Conservation (phyloP, 192 early-diverging fungal species). For the Phlyctochytrium planicorne region DNA sequence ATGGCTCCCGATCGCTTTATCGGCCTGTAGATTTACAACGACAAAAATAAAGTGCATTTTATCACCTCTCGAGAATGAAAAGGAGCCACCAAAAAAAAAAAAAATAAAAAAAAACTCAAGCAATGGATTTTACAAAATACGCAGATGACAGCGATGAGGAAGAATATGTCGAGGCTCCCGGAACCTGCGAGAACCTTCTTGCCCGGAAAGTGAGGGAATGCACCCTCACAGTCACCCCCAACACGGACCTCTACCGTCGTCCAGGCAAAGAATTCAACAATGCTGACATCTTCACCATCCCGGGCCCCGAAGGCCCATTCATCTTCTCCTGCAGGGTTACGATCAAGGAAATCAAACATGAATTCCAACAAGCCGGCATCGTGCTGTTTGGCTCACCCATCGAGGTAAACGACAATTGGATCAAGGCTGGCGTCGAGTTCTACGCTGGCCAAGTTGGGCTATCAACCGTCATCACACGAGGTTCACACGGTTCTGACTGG, state of each 20-base stretch:
- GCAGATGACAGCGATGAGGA: no score
- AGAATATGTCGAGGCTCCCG: no score
- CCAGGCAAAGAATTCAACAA: slow-evolving; percentile 19
- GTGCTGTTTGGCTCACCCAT: slow-evolving; percentile 2
- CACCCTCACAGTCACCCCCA: neutral
- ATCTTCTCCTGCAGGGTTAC: neutral
- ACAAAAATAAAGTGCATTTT: no score
- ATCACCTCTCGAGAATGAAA: no score
- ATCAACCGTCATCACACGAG: slow-evolving; percentile 16
- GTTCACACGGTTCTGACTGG: slow-evolving; percentile 12
- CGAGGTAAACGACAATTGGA: slow-evolving; percentile 15
- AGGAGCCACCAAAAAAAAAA: no score
- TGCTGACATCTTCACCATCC: neutral
- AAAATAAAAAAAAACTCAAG: no score
- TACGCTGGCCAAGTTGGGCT: neutral
- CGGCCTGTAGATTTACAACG: no score
- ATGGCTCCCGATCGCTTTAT: no score
- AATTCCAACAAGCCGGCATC: slow-evolving; percentile 21
- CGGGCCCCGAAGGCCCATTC: slow-evolving; percentile 15
- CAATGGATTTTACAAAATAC: no score
- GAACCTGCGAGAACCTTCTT: no score
- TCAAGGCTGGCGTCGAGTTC: slow-evolving; percentile 20
- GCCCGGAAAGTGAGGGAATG: neutral
- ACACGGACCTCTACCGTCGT: slow-evolving; percentile 20
- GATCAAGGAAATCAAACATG: neutral